phyloP scores from a whole-genome alignment of 2,329 filamentous ascomycete genomes.

The Trichoderma lentiforme region DNA sequence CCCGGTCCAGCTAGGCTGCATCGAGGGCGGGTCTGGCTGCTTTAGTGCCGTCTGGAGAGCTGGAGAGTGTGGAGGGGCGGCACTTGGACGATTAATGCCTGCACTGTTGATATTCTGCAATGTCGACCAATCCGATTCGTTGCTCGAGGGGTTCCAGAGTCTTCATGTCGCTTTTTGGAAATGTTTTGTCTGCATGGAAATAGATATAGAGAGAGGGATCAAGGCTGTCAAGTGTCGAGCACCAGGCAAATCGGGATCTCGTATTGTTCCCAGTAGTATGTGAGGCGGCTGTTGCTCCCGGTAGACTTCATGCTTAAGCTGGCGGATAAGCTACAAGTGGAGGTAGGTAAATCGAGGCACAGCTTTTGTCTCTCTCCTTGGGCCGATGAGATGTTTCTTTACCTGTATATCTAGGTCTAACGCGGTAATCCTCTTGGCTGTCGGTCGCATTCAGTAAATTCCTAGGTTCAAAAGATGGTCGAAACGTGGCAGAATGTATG shows the following conservation, averaged over 20 bases:
- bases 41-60: background rate
- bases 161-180: background rate
- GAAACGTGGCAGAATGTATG: background rate
- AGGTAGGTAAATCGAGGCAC: background rate
- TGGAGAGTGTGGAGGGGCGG: background rate
- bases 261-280: background rate
- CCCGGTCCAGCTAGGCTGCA: slow-evolving; percentile 1
- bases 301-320: background rate
- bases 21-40: slow-evolving; percentile 6
- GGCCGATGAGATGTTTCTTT: background rate
- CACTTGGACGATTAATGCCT: background rate
- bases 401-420: background rate
- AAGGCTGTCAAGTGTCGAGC: background rate
- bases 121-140: background rate
- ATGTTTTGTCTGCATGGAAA: background rate
- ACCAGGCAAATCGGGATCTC: background rate
- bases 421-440: background rate
- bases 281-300: background rate
- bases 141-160: background rate
- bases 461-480: background rate
- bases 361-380: background rate
- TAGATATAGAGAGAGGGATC: background rate
- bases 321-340: background rate
- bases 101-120: background rate
- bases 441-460: background rate